phyloP scores from a whole-genome alignment of 768 basidiomycete species.

The Lactarius psammicola region DNA sequence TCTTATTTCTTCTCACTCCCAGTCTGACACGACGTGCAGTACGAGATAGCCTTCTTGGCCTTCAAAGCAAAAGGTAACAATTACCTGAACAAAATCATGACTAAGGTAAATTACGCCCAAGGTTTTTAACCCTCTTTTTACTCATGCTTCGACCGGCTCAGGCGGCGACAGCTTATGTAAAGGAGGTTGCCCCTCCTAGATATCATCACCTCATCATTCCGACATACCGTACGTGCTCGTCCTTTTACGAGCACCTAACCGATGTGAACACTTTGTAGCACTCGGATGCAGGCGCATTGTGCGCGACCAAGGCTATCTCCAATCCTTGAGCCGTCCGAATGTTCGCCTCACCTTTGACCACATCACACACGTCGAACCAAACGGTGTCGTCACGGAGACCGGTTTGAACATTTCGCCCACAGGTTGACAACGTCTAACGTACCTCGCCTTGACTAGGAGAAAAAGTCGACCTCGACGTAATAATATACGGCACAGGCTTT shows the following conservation, averaged over 20 bases:
- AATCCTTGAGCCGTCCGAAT: slow-evolving; percentile 50
- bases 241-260: background rate
- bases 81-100: background rate
- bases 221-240: slow-evolving; percentile 43
- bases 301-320: slow-evolving; percentile 56
- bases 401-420: background rate
- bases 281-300: slow-evolving; percentile 64
- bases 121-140: background rate
- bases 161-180: slow-evolving; percentile 45
- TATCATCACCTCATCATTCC: slow-evolving; percentile 42
- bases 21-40: background rate
- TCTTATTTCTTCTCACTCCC: background rate
- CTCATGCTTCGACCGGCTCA: slow-evolving; percentile 28
- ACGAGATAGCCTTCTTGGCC: background rate
- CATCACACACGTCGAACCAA: slow-evolving; percentile 47
- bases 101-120: background rate
- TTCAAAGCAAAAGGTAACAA: slow-evolving; percentile 18
- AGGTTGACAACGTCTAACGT: background rate
- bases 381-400: slow-evolving; percentile 49
- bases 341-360: slow-evolving; percentile 49
- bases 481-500: slow-evolving; percentile 59
- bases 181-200: slow-evolving; percentile 40
- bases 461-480: slow-evolving; percentile 49
- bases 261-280: slow-evolving; percentile 34
- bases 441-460: slow-evolving; percentile 35